Evolutionary conservation across 495 filamentous ascomycete species (phyloP), one percentile per base, ranked within the genome.

Genomic region (Penicillium goetzii): DNA sequence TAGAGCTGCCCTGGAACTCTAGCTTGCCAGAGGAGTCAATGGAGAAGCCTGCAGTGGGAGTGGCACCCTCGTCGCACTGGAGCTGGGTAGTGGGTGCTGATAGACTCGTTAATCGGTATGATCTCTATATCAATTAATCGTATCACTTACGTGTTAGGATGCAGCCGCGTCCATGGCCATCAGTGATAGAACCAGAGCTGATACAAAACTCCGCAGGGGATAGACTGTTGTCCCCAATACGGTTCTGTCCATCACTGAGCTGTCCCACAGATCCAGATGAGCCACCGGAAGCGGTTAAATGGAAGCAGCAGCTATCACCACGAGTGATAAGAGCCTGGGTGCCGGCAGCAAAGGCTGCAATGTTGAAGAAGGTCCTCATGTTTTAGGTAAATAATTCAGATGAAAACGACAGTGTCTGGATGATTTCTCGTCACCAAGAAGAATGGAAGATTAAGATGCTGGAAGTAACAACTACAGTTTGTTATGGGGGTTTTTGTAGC

Each of bases 31-130:
- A 68, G 38, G 79, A 82, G 61, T 67, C 74, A 56, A 87, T 74
- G 14, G 74, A 72, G 72, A 85, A 86, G 25, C 81, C 81, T 10
- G 72, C 33, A 34, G 73, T 73, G 28, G 81, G 77, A 7, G 54
- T 63, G 12, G 78, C 80, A 59, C 84, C 85, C 23, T 69, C 63
- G 58, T 90, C 87, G 66, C 89, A 91, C 70, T 90, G 88, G 52
- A 85, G 83, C 60, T 90, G 85, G n/a, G 82, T 82, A 10, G 83
- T 85, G 1, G 83, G 80, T 6, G 81, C 81, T 84, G 54, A 30
- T 61, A 34, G 61, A 54, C 43, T 71, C 64, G 21, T 57, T 70
- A 58, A n/a, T 19, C 14, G 36, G 17, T 21, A n/a, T 7, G 19
- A 23, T 15, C 9, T 10, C 28, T 25, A 33, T 7, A 33, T 43